Base-by-base conservation (phyloP, 2,329 filamentous ascomycete genomes). In the Sclerotinia spermophila region DNA sequence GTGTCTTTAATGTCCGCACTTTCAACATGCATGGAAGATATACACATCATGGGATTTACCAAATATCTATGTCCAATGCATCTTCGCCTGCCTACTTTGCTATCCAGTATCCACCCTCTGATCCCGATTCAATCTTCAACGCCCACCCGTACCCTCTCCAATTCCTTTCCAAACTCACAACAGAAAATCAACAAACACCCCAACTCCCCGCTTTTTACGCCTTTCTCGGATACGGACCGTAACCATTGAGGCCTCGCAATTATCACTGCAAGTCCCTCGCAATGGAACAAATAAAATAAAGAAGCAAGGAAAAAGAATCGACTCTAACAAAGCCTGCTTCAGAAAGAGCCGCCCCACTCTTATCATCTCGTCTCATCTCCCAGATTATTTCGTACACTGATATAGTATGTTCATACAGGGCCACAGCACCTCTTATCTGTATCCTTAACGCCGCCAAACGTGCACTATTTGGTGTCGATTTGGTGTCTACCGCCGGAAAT, bases 241-340 rank as follows among this genome's bases (percentile, higher is more conserved):
- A 55, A 42, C 64, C 48, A 42, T 67, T 13, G 35, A 67, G 30
- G 48, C 38, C 27, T 67, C 42, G 61, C 24, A 51, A 40, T 65
- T 11, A 51, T 51, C n/a, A 30, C 51, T 65, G 27, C 44, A 65
- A 65, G 51, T 65, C 5, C 44, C 61, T 42, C 27, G 33, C 45
- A 33, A 44, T 19, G 55, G 44, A 40, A 56, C 45, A 35, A 8
- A 30, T 21, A 61, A 68, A 40, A 17, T 11, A 40, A 56, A 69
- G 15, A 15, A 40, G n/a, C 19, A 27, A 64, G 19, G 53, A 38
- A 62, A 62, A 64, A 53, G 21, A 64, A 38, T n/a, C 10, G 48
- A 69, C 67, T 69, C 67, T 56, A 69, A 64, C 67, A 69, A 69
- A 64, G 67, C 67, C 67, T 44, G 67, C 67, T 69, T 55, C 48